phyloP scores from a whole-genome alignment of 2,329 filamentous ascomycete species.

The Waltergamsia citrina region DNA sequence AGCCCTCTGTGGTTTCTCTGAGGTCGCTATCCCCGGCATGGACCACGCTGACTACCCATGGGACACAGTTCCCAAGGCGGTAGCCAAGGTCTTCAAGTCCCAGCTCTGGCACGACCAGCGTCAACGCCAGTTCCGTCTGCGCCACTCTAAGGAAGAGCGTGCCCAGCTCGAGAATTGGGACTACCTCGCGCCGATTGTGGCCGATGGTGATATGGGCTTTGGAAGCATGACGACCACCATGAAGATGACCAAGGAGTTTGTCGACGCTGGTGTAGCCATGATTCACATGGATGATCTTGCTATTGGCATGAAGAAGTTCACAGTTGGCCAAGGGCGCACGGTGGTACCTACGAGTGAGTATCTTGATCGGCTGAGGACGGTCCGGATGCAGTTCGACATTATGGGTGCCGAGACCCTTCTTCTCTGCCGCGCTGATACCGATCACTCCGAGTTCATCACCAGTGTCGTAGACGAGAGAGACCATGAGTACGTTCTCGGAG shows the following conservation, averaged over 20 bases:
- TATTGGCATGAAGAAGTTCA: slow-evolving; percentile 32
- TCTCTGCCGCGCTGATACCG: slow-evolving; percentile 25
- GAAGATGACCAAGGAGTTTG: slow-evolving; percentile 28
- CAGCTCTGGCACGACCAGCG: slow-evolving; percentile 29
- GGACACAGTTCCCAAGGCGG: slow-evolving; percentile 29
- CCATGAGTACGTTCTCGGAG: slow-evolving; percentile 26
- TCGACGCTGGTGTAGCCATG: slow-evolving; percentile 31
- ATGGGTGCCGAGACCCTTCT: slow-evolving; percentile 28
- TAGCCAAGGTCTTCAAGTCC: slow-evolving; percentile 26
- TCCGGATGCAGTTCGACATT: slow-evolving; percentile 27
- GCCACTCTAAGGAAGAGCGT: slow-evolving; percentile 17
- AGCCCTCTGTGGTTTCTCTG: slow-evolving; percentile 25
- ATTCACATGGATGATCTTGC: slow-evolving; percentile 32
- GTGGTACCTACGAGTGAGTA: slow-evolving; percentile 29
- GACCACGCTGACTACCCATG: slow-evolving; percentile 31
- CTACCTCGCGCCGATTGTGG: slow-evolving; percentile 27
- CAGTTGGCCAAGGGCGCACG: slow-evolving; percentile 26
- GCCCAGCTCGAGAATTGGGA: slow-evolving; percentile 23
- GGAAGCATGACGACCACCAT: slow-evolving; percentile 26
- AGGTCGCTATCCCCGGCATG: slow-evolving; percentile 24
- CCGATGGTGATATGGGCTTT: slow-evolving; percentile 32
- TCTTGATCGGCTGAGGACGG: slow-evolving; percentile 20
- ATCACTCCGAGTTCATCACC: slow-evolving; percentile 27
- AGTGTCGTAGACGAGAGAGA: slow-evolving; percentile 23
- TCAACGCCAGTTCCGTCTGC: slow-evolving; percentile 24